phyloP scores from a whole-genome alignment of 2,329 filamentous ascomycete genomes.

The Rhynchosporium secalis region DNA sequence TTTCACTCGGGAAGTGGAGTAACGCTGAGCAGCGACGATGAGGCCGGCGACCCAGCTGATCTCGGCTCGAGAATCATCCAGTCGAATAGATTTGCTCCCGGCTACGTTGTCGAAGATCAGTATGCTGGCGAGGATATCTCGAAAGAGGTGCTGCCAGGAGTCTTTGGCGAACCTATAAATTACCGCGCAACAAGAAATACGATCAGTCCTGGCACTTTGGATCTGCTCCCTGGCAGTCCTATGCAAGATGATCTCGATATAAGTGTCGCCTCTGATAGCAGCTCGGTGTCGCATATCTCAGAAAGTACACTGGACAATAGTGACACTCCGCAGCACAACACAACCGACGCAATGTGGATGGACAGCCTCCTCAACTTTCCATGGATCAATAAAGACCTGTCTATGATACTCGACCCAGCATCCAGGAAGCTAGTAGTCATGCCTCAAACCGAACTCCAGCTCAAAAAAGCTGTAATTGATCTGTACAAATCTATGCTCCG shows the following conservation, averaged over 20 bases:
- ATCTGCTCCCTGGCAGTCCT: neutral
- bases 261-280: neutral
- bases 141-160: neutral
- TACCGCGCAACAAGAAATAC: neutral
- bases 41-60: neutral
- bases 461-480: constrained; percentile 7
- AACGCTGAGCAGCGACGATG: neutral
- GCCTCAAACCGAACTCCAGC: neutral
- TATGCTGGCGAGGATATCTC: neutral
- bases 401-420: neutral
- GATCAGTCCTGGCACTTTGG: neutral
- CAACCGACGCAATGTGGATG: neutral
- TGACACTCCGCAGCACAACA: neutral
- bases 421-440: neutral
- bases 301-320: too few relatives aligned
- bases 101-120: neutral
- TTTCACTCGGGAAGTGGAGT: neutral
- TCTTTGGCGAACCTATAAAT: neutral
- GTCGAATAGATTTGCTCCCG: neutral
- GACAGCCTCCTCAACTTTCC: neutral
- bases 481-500: neutral
- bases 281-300: neutral
- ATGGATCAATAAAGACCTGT: neutral
- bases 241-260: neutral
- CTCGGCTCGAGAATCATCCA: neutral